A percentile compares a stretch with the other conserved stretches of the same genome.
Conservation (phyloP, 352 stramenopile genomes). For the Thalassiosira sp. region DNA sequence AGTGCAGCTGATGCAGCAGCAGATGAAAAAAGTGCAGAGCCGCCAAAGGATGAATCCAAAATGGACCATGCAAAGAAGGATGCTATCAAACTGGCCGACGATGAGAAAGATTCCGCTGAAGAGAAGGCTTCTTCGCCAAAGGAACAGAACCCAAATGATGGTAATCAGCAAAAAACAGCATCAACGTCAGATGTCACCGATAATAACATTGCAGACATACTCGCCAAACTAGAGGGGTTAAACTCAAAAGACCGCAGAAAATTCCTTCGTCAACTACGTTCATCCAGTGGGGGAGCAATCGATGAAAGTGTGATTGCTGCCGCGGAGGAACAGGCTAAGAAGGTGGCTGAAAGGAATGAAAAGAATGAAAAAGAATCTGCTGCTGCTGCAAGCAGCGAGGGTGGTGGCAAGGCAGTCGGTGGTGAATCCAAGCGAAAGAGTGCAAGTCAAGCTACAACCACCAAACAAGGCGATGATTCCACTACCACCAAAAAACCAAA, state of each 20-base stretch:
- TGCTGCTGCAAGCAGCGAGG: no score
- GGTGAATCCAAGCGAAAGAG: slow-evolving; percentile 20
- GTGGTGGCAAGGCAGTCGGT: no score
- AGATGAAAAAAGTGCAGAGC: slow-evolving; percentile 4
- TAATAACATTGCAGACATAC: slow-evolving; percentile 37
- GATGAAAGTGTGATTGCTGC: slow-evolving; percentile 34
- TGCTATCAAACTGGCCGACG: neutral
- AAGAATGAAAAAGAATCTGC: slow-evolving; percentile 28
- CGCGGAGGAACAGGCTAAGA: slow-evolving; percentile 33
- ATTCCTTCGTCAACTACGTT: slow-evolving; percentile 59
- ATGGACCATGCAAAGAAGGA: neutral
- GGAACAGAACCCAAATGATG: neutral
- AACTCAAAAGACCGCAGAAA: slow-evolving; percentile 81
- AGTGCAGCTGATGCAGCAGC: neutral
- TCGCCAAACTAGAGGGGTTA: slow-evolving; percentile 60
- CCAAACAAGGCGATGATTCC: slow-evolving; percentile 6
- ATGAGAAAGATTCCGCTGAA: neutral
- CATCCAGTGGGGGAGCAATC: slow-evolving; percentile 2
- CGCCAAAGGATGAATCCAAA: slow-evolving; percentile 3
- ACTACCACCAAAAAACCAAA: slow-evolving; percentile 3
- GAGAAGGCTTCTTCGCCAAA: neutral
- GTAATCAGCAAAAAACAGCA: neutral
- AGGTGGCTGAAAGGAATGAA: slow-evolving; percentile 54
- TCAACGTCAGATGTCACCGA: no score
- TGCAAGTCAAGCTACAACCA: slow-evolving; percentile 1